Conservation (phyloP, 2,329 filamentous ascomycete species). For the Metarhizium anisopliae region DNA sequence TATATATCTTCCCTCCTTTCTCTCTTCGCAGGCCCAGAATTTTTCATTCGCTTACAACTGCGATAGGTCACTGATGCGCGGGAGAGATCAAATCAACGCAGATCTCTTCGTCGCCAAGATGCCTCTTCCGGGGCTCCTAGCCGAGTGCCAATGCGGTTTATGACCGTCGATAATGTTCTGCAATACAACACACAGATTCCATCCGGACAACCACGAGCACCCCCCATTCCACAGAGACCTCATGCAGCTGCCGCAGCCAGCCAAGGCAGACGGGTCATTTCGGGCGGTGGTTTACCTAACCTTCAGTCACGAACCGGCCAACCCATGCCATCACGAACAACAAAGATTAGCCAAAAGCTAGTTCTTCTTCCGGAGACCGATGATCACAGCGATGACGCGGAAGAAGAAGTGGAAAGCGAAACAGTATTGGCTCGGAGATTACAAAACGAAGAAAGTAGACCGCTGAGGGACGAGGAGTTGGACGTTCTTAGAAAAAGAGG, state of each 20-base stretch:
- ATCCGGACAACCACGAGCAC: slow-evolving; percentile 77
- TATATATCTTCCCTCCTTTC: too few species aligned
- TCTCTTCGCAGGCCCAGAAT: background rate
- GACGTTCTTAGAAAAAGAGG: slow-evolving; percentile 54
- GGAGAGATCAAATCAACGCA: slow-evolving; percentile 24
- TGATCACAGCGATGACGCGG: slow-evolving; percentile 43
- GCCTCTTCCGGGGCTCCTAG: slow-evolving; percentile 19
- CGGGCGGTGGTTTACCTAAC: slow-evolving; percentile 31
- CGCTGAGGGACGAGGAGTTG: slow-evolving; percentile 59
- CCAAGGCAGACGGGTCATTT: slow-evolving; percentile 16
- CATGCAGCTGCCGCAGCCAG: slow-evolving; percentile 10
- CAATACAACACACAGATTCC: slow-evolving; percentile 92
- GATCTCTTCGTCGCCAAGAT: slow-evolving; percentile 23
- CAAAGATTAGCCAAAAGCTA: slow-evolving; percentile 94
- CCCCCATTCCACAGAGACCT: slow-evolving; percentile 40
- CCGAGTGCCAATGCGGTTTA: slow-evolving; percentile 56
- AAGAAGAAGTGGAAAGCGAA: slow-evolving; percentile 49
- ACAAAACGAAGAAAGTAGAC: slow-evolving; percentile 52
- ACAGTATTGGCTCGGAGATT: slow-evolving; percentile 25
- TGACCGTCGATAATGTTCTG: slow-evolving; percentile 89
- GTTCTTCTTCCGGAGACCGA: slow-evolving; percentile 81
- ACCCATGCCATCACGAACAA: slow-evolving; percentile 72
- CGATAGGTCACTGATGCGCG: slow-evolving; percentile 29
- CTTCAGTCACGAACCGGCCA: slow-evolving; percentile 38
- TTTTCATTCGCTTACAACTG: slow-evolving; percentile 7